A percentile compares a stretch with the other conserved stretches of the same genome.
Conservation (phyloP, 495 filamentous ascomycete genomes). For the Penicillium silybi region DNA sequence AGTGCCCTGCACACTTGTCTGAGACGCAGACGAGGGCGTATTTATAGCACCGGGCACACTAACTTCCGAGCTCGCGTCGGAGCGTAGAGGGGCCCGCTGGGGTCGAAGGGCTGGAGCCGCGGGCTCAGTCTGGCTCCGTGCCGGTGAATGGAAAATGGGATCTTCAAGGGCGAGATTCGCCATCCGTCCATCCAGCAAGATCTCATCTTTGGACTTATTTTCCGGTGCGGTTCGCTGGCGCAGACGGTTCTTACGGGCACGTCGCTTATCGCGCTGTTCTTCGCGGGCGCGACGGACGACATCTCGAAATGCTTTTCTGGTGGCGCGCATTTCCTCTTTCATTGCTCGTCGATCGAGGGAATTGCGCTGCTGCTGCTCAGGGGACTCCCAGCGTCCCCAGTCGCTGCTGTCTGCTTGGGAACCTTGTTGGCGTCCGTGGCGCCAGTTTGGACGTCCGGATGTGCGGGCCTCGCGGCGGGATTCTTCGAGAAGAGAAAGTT, state of each 20-base stretch:
- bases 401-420: constrained; percentile 9
- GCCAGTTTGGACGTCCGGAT: constrained; percentile 23
- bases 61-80: constrained; percentile 15
- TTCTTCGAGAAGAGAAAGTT: constrained; percentile 33
- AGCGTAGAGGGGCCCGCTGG: constrained; percentile 3
- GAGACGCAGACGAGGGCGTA: constrained; percentile 17
- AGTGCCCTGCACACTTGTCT: constrained; percentile 8
- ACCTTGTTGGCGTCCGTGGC: constrained; percentile 15
- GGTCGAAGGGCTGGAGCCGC: constrained; percentile 1
- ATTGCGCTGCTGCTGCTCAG: constrained; percentile 33
- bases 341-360: constrained; percentile 28
- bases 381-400: constrained; percentile 42
- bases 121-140: constrained; percentile 1
- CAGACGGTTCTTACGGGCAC: constrained; percentile 19
- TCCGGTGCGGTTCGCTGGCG: constrained; percentile 16
- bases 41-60: constrained; percentile 22
- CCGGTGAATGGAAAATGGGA: not conserved
- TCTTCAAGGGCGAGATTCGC: constrained; percentile 20
- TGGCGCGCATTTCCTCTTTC: constrained; percentile 39
- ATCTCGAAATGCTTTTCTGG: constrained; percentile 39
- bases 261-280: constrained; percentile 34
- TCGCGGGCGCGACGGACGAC: constrained; percentile 36
- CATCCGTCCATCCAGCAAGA: constrained; percentile 15
- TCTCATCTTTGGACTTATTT: not conserved
- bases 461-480: constrained; percentile 35